Evolutionary conservation across 176 grass and related monocot genomes (phyloP).

Genomic region (Aechmea fasciata): DNA sequence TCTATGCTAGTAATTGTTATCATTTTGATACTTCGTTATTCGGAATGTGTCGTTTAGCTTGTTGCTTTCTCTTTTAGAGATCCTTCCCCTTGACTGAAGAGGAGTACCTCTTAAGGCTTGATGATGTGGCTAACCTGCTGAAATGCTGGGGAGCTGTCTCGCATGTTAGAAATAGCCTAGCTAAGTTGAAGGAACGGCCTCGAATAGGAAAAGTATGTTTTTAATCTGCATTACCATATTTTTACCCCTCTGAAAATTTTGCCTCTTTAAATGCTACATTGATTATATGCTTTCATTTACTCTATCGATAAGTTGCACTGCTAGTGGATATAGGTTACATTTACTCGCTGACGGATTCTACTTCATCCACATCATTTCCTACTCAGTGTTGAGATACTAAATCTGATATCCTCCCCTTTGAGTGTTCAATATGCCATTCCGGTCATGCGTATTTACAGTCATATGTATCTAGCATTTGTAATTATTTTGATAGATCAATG

Average conservation of each 20-base stretch:
- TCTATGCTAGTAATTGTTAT: neutral
- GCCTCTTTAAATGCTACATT: no score
- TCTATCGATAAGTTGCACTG: no score
- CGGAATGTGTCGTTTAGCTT: neutral
- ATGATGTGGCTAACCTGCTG: slow-evolving; percentile 71
- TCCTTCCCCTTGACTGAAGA: slow-evolving; percentile 96
- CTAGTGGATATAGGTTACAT: no score
- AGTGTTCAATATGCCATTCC: no score
- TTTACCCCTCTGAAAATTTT: neutral
- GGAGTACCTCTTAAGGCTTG: slow-evolving; percentile 89
- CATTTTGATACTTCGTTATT: neutral
- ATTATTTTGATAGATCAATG: no score
- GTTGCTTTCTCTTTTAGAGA: slow-evolving; percentile 22
- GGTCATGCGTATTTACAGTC: no score
- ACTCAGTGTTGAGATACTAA: no score
- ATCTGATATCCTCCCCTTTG: no score
- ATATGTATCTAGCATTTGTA: no score
- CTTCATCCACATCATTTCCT: neutral
- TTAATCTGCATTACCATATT: slow-evolving; percentile 7
- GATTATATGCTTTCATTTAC: no score
- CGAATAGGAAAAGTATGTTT: slow-evolving; percentile 78
- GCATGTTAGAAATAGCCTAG: slow-evolving; percentile 64
- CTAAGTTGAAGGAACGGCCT: slow-evolving; percentile 75
- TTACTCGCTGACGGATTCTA: neutral
- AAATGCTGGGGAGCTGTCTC: slow-evolving; percentile 95